Conservation (phyloP, 2,329 filamentous ascomycete species). For the Diaporthe sp. region DNA sequence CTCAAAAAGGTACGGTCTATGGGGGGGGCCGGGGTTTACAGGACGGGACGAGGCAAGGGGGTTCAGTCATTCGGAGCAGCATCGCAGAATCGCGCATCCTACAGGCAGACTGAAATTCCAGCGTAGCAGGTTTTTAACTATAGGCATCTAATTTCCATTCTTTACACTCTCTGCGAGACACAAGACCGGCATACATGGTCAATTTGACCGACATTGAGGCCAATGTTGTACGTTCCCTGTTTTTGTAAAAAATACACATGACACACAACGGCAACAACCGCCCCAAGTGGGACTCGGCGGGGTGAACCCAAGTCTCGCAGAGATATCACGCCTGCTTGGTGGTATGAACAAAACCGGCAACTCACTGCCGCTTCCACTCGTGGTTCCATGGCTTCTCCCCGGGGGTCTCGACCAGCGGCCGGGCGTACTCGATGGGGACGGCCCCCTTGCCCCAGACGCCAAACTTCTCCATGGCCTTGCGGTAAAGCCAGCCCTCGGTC, state of each 20-base stretch:
- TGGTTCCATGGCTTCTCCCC: slow-evolving; percentile 88
- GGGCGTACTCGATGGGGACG: slow-evolving; percentile 92
- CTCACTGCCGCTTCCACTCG: slow-evolving; percentile 77
- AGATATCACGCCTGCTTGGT: not conserved
- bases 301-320: too few species aligned
- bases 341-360: not conserved
- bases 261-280: not conserved
- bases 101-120: slow-evolving; percentile 34
- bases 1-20: slow-evolving; percentile 25
- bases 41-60: not conserved
- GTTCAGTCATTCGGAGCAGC: slow-evolving; percentile 22
- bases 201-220: not conserved
- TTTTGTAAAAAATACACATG: not conserved
- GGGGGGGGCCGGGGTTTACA: not conserved
- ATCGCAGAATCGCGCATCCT: slow-evolving; percentile 21
- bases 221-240: slow-evolving; percentile 25
- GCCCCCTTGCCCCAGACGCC: slow-evolving; percentile 78
- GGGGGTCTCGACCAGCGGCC: slow-evolving; percentile 86
- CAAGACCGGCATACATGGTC: not conserved
- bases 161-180: slow-evolving; percentile 35
- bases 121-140: slow-evolving; percentile 35
- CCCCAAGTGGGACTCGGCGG: not conserved
- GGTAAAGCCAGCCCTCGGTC: slow-evolving; percentile 79
- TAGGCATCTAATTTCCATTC: slow-evolving; percentile 36
- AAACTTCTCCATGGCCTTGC: slow-evolving; percentile 91